Base-by-base conservation (phyloP, 2,329 filamentous ascomycete genomes). In the Chaetomium globosum region DNA sequence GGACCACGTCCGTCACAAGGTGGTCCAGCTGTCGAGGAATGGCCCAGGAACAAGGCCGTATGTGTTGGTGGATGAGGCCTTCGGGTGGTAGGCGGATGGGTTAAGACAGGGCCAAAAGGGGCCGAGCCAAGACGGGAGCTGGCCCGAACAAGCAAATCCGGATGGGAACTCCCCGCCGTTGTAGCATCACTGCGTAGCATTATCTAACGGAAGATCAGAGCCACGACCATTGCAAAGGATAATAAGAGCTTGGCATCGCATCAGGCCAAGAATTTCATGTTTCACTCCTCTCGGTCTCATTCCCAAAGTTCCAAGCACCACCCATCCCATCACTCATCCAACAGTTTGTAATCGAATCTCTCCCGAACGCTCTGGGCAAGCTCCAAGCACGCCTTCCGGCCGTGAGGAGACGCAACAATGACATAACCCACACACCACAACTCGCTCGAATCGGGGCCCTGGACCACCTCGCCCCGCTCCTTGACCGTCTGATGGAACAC, bases 1-100 rank as follows among this genome's bases (percentile, higher is more conserved):
- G 2, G 73, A 75, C 58, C 68, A 75, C 23, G 71, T 73, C 1
- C 66, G 73, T 1, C 63, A 70, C 16, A 63, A 68, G 39, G 69
- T 74, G n/a, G 68, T 70, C 10, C 67, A 61, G 51, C 60, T 76
- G 46, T 23, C 56, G 19, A 31, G 64, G 52, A 66, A 28, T 54
- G 65, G 39, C 60, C n/a, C 68, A 63, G 43, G 68, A 28, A 61
- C 61, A 3, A 69, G 71, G 23, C 67, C 70, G 28, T 67, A 73
- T 52, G 68, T 75, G 19, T 54, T 71, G 36, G 62, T 70, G 2
- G 70, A 70, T n/a, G 68, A 70, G 23, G 70, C 66, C 0, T 71
- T 71, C 53, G 53, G 58, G 3, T 71, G 69, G 69, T 71, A 65
- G 43, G 13, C n/a, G 51, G 28, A 53, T n/a, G 12, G 26, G 43